phyloP scores from a whole-genome alignment of 2,329 filamentous ascomycete genomes.

The Diaporthe batatas region DNA sequence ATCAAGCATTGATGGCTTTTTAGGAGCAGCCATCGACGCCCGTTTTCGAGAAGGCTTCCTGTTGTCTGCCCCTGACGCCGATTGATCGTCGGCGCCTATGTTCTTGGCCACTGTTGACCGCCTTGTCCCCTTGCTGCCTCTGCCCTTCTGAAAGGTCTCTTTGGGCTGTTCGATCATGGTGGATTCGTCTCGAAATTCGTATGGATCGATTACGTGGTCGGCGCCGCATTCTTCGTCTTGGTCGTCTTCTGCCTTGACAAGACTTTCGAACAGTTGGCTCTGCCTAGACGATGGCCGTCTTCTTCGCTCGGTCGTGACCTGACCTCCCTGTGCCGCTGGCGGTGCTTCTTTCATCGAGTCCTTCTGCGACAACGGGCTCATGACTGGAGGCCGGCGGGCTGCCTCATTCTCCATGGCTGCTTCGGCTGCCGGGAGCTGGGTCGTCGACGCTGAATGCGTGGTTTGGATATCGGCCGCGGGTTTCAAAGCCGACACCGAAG shows the following conservation, averaged over 20 bases:
- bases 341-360: slow-evolving; percentile 51
- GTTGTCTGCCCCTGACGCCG: slow-evolving; percentile 42
- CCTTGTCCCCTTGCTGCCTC: slow-evolving; percentile 47
- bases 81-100: slow-evolving; percentile 35
- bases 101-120: slow-evolving; percentile 46
- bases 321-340: slow-evolving; percentile 49
- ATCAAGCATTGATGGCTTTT: slow-evolving; percentile 50
- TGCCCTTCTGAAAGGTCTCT: slow-evolving; percentile 45
- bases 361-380: slow-evolving; percentile 57
- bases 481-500: slow-evolving; percentile 49
- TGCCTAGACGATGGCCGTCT: slow-evolving; percentile 55
- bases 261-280: slow-evolving; percentile 36
- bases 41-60: slow-evolving; percentile 54
- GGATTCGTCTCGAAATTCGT: slow-evolving; percentile 67
- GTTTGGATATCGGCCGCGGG: slow-evolving; percentile 53
- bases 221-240: slow-evolving; percentile 17
- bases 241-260: background rate
- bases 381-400: slow-evolving; percentile 45
- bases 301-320: slow-evolving; percentile 55
- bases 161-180: slow-evolving; percentile 49
- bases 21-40: slow-evolving; percentile 57
- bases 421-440: slow-evolving; percentile 45
- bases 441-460: slow-evolving; percentile 40
- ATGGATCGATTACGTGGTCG: slow-evolving; percentile 57
- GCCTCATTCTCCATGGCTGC: slow-evolving; percentile 43